Evolutionary conservation across 2,329 filamentous ascomycete genomes (phyloP).

Genomic region (Exophiala spinifera): DNA sequence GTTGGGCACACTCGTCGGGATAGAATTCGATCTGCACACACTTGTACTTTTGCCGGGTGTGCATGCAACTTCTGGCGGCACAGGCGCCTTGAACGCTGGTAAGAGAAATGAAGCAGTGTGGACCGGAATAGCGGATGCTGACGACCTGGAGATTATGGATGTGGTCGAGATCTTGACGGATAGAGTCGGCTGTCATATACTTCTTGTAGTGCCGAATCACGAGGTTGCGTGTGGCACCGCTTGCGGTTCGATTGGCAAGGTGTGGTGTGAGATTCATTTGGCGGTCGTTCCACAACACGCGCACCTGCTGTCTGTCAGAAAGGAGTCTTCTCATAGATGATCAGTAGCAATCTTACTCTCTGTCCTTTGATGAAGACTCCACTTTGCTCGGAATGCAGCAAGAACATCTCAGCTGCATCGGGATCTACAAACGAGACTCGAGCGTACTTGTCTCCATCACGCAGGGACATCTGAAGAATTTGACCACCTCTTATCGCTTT

Average conservation of each 20-base stretch:
- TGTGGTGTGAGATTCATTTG: constrained; percentile 63
- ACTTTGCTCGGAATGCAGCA: constrained; percentile 60
- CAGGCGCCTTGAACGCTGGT: constrained; percentile 75
- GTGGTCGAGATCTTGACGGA: constrained; percentile 74
- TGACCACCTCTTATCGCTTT: constrained; percentile 66
- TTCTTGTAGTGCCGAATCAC: constrained; percentile 60
- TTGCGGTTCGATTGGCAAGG: constrained; percentile 60
- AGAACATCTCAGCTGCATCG: constrained; percentile 61
- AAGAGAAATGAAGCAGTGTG: constrained; percentile 66
- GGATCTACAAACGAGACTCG: constrained; percentile 68
- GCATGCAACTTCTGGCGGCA: constrained; percentile 75
- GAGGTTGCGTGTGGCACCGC: constrained; percentile 70
- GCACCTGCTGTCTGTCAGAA: constrained; percentile 52
- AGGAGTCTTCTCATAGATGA: constrained; percentile 2
- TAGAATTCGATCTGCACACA: constrained; percentile 68
- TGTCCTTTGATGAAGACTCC: constrained; percentile 68
- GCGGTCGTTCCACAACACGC: constrained; percentile 66
- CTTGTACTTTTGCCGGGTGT: constrained; percentile 65
- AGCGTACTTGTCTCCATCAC: constrained; percentile 57
- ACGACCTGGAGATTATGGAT: constrained; percentile 76
- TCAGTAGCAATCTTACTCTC: constrained; percentile 50
- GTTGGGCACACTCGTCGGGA: constrained; percentile 67
- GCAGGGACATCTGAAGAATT: constrained; percentile 66
- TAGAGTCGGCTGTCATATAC: constrained; percentile 59
- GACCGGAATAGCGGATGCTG: constrained; percentile 57